Percentiles rank a stretch among this genome's conserved stretches.
Evolutionary conservation across 768 basidiomycete species (phyloP).

Genomic region (Phylloporus arenicola): DNA sequence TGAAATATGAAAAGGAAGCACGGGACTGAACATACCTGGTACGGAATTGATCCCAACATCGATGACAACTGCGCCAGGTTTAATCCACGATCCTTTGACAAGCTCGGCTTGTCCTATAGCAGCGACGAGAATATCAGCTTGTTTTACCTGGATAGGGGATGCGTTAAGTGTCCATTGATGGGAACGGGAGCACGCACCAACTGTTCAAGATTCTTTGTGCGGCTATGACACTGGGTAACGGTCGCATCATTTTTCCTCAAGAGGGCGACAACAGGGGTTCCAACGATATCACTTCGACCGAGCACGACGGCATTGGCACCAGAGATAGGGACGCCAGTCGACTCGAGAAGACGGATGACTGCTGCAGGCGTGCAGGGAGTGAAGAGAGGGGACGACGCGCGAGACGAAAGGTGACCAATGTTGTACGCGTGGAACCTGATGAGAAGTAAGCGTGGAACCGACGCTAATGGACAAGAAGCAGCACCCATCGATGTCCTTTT

Average conservation of each 20-base stretch:
- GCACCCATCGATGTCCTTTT: constrained; percentile 97
- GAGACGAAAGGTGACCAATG: constrained; percentile 90
- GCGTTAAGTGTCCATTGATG: constrained; percentile 5
- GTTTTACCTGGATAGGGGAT: constrained; percentile 53
- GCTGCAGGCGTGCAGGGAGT: constrained; percentile 94
- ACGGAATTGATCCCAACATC: constrained; percentile 98
- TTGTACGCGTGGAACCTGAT: constrained; percentile 95
- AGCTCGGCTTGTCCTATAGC: constrained; percentile 94
- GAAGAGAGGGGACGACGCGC: constrained; percentile 85
- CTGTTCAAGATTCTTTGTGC: constrained; percentile 72
- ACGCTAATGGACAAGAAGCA: constrained; percentile 19
- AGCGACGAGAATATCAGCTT: constrained; percentile 89
- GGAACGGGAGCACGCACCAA: constrained; percentile 49
- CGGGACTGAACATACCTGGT: constrained; percentile 49
- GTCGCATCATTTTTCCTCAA: constrained; percentile 88
- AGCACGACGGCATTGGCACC: constrained; percentile 88
- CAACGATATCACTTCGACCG: constrained; percentile 96
- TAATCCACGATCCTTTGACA: constrained; percentile 91
- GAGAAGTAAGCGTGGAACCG: constrained; percentile 2
- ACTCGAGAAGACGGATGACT: constrained; percentile 84
- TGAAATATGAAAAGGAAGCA: not conserved
- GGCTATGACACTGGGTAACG: constrained; percentile 95
- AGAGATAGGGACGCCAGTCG: constrained; percentile 68
- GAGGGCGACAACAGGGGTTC: constrained; percentile 90
- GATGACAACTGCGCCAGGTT: constrained; percentile 91